Evolutionary conservation across 768 basidiomycete genomes (phyloP).

Genomic region (Amanita inopinata): DNA sequence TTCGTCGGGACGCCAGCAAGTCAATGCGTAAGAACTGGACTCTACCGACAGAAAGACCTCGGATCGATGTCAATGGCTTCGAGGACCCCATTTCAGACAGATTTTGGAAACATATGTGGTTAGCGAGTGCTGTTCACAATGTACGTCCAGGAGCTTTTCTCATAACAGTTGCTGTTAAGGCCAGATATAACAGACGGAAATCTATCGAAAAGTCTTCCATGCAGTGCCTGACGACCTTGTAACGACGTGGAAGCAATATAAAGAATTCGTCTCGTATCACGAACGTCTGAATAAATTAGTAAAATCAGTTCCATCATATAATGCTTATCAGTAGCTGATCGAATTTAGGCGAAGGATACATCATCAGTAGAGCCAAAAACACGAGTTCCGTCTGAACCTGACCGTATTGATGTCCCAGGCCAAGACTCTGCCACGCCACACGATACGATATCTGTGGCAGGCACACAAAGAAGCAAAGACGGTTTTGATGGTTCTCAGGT

Average conservation of each 20-base stretch:
- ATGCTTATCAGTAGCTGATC: conserved; percentile 10
- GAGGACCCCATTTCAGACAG: conserved; percentile 80
- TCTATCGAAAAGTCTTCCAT: conserved; percentile 92
- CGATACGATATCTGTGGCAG: conserved; percentile 20
- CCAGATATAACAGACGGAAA: conserved; percentile 62
- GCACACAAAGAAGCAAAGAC: conserved; percentile 19
- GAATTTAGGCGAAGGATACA: conserved; percentile 32
- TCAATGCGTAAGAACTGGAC: conserved; percentile 47
- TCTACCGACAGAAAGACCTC: conserved; percentile 57
- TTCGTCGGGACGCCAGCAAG: conserved; percentile 23
- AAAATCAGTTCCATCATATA: conserved; percentile 16
- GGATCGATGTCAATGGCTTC: conserved; percentile 68
- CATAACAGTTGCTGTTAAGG: conserved; percentile 7
- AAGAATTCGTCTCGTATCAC: conserved; percentile 70
- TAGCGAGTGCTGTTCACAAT: conserved; percentile 79
- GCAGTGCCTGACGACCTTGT: conserved; percentile 88
- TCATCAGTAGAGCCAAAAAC: conserved; percentile 34
- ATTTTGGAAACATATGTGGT: conserved; percentile 91
- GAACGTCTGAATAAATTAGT: conserved; percentile 68
- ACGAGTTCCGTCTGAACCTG: conserved; percentile 49
- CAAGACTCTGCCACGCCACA: conserved; percentile 20
- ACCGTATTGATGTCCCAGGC: conserved; percentile 27
- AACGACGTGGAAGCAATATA: conserved; percentile 93
- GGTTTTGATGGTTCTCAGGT: conserved; percentile 17
- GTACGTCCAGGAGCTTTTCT: conserved; percentile 34